phyloP scores from a whole-genome alignment of 805 yeast genomes.

The Candida alai region DNA sequence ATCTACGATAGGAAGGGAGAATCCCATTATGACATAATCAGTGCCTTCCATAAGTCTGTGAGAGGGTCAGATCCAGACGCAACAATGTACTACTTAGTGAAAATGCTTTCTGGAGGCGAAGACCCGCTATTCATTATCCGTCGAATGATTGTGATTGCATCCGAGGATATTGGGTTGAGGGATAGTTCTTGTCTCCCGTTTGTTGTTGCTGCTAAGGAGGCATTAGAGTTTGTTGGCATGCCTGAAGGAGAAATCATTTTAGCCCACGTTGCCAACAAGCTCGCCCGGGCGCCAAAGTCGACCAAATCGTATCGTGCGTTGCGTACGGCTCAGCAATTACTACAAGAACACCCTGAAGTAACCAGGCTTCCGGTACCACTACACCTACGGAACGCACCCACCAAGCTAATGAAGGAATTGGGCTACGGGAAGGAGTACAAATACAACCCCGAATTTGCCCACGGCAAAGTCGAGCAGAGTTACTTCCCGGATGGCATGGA shows the following conservation, averaged over 20 bases:
- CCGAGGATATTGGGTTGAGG: conserved; percentile 87
- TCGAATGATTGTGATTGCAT: conserved; percentile 89
- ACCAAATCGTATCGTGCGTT: conserved; percentile 83
- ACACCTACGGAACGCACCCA: conserved; percentile 94
- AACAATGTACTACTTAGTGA: conserved; percentile 76
- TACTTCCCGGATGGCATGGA: conserved; percentile 66
- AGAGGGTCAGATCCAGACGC: conserved; percentile 92
- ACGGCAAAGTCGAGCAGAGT: conserved; percentile 70
- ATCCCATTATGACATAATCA: conserved; percentile 88
- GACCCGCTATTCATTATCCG: conserved; percentile 87
- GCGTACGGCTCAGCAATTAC: conserved; percentile 55
- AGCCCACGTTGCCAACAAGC: conserved; percentile 90
- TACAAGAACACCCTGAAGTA: conserved; percentile 55
- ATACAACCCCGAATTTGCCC: conserved; percentile 76
- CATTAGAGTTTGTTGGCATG: conserved; percentile 85
- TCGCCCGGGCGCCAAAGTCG: conserved; percentile 82
- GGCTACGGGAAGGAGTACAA: conserved; percentile 85
- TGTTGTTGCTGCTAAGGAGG: conserved; percentile 80
- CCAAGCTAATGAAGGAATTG: conserved; percentile 79
- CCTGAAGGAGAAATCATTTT: conserved; percentile 90
- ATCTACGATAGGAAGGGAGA: conserved; percentile 87
- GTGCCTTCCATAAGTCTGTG: conserved; percentile 91
- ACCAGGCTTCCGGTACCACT: conserved; percentile 66
- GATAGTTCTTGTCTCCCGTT: conserved; percentile 85
- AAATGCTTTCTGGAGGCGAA: conserved; percentile 93